Percentiles rank a stretch among this genome's conserved stretches.
phyloP scores from a whole-genome alignment of 108 stramenopile genomes.

The Tribonema minus region DNA sequence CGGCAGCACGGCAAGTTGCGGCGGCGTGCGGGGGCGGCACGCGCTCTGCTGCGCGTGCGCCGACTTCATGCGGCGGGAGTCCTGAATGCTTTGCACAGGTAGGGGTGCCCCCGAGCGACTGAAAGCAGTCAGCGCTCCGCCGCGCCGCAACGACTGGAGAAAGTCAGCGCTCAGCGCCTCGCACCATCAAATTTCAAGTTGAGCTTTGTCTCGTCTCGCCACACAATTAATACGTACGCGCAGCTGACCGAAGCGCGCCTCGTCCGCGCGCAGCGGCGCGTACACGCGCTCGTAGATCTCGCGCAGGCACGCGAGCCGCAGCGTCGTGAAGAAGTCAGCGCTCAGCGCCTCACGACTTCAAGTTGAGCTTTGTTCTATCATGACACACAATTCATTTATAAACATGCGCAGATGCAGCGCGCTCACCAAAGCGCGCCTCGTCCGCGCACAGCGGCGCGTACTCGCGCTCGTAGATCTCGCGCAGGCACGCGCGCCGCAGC shows the following conservation, averaged over 20 bases:
- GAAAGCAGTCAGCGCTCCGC: background rate
- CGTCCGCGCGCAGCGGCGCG: constrained; percentile 20
- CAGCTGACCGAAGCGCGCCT: constrained; percentile 39
- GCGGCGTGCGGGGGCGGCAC: too few species aligned
- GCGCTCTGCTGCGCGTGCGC: too few species aligned
- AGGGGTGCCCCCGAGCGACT: background rate
- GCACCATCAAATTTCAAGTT: background rate
- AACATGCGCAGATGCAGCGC: too few species aligned
- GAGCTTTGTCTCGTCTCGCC: background rate
- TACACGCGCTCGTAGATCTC: constrained; percentile 40
- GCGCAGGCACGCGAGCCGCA: constrained; percentile 43
- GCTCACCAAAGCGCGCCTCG: constrained; percentile 33
- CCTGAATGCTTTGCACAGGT: too few species aligned
- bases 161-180: constrained; percentile 4
- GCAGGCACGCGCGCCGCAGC: constrained; percentile 43
- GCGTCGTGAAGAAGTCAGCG: constrained; percentile 16
- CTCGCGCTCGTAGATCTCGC: constrained; percentile 27
- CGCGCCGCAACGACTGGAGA: constrained; percentile 37
- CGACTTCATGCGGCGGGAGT: too few species aligned
- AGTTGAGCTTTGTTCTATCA: background rate
- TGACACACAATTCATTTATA: background rate
- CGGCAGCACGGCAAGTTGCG: too few species aligned
- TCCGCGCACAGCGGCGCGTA: constrained; percentile 34
- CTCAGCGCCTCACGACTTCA: background rate
- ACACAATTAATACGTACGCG: background rate